Evolutionary conservation across 2,329 filamentous ascomycete genomes (phyloP).

Genomic region (Beauveria pseudobassiana): DNA sequence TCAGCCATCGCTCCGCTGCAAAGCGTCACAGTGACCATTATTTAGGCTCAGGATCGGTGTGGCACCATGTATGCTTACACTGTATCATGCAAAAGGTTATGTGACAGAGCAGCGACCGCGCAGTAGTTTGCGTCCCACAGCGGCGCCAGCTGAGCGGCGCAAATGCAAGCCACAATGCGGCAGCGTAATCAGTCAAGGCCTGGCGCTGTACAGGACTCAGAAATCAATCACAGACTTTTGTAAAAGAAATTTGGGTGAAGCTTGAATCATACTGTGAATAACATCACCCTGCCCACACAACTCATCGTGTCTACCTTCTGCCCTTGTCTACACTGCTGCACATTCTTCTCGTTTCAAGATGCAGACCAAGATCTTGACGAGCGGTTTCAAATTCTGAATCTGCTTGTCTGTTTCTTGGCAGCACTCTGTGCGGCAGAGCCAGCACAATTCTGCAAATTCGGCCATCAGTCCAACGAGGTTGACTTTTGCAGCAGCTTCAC

Average conservation of each 20-base stretch:
- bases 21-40: neutral
- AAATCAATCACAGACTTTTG: too few relatives aligned
- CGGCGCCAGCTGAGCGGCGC: neutral
- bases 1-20: neutral
- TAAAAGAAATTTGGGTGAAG: neutral
- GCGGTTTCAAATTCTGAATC: too few relatives aligned
- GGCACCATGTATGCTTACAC: neutral
- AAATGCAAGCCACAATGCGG: neutral
- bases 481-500: constrained; percentile 17
- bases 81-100: neutral
- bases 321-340: too few relatives aligned
- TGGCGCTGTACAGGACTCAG: neutral
- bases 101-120: neutral
- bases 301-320: too few relatives aligned
- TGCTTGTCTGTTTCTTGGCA: neutral
- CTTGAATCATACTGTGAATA: neutral
- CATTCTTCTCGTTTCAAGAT: neutral
- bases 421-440: neutral
- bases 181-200: neutral
- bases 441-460: constrained; percentile 16
- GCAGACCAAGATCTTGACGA: neutral
- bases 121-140: neutral
- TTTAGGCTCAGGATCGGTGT: neutral
- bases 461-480: constrained; percentile 4
- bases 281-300: neutral